Conservation (phyloP, 306 rosid genomes). For the Inga oerstediana region DNA sequence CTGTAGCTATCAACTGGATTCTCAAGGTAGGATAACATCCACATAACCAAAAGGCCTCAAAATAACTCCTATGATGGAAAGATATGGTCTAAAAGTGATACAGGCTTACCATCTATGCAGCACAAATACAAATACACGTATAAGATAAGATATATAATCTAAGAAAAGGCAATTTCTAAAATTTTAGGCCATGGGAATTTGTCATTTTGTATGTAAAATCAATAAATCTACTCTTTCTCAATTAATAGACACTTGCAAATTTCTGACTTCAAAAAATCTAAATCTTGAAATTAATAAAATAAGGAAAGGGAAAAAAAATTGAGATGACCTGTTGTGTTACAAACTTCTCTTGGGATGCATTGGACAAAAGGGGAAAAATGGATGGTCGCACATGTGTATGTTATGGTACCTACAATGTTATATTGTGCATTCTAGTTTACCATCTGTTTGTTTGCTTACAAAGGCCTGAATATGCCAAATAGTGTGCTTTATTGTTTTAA, state of each 20-base stretch:
- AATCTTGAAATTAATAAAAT: neutral
- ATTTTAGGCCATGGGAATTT: neutral
- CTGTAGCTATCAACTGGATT: conserved; percentile 98
- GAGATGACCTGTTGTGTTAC: neutral
- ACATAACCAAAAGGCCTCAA: neutral
- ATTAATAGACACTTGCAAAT: neutral
- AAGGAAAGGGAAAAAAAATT: neutral
- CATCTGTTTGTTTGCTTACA: neutral
- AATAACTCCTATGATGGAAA: neutral
- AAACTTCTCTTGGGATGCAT: neutral
- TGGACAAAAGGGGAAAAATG: neutral
- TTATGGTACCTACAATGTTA: neutral
- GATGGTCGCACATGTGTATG: neutral
- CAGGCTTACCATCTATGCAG: neutral
- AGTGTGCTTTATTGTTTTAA: neutral
- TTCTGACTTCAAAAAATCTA: neutral
- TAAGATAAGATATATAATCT: neutral
- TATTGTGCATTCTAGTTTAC: neutral
- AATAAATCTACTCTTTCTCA: neutral
- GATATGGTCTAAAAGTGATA: neutral
- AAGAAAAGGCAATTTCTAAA: neutral
- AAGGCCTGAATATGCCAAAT: neutral
- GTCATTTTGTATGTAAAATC: neutral
- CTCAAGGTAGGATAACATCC: conserved; percentile 62
- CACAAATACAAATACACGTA: neutral